Base-by-base conservation (phyloP, 352 stramenopile genomes). In the Aphanomyces invadans region DNA sequence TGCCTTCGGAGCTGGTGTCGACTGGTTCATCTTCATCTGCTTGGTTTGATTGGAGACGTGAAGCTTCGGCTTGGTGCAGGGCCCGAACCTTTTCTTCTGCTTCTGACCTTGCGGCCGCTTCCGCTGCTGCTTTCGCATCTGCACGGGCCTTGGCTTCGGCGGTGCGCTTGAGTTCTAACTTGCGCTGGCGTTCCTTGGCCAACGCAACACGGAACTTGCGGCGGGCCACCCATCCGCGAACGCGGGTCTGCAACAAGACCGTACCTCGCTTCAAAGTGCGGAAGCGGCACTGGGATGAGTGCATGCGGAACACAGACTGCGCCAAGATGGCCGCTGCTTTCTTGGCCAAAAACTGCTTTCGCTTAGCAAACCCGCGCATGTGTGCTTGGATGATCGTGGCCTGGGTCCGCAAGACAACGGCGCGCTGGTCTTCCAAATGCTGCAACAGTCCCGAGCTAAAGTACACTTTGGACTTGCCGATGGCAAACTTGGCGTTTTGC, bases 391-490 rank as follows among this genome's bases (percentile, higher is more conserved):
- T 81, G 23, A 83, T 63, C 49, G 89, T 78, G n/a, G 83, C 83
- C 54, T 90, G 76, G 39, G 86, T 73, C 63, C 86, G 87, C 2
- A 92, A 68, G 46, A 92, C 86, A 45, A 77, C 71, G 65, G 89
- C 89, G 21, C 83, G 81, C 19, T 80, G 79, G 65, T 92, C 86
- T 73, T 98, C 94, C 15, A 98, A 78, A 68, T 83, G 76, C 76
- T 98, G 91, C 39, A 97, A 71, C 59, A 96, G 71, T 59, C 92
- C 92, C 4, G 90, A 89, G 62, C 86, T 92, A 63, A 92, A 91
- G 79, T 90, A 92, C 2, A 92, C 84, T 70, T 90, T 92, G 31
- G 75, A 76, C 66, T 79, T 85, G 63, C 84, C 84, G 25, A 92
- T 81, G 3, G 84, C 84, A 53, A 92, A 92, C 61, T 81, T 85